Base-by-base conservation (phyloP, 75 land plant species). In the Picea glauca region DNA sequence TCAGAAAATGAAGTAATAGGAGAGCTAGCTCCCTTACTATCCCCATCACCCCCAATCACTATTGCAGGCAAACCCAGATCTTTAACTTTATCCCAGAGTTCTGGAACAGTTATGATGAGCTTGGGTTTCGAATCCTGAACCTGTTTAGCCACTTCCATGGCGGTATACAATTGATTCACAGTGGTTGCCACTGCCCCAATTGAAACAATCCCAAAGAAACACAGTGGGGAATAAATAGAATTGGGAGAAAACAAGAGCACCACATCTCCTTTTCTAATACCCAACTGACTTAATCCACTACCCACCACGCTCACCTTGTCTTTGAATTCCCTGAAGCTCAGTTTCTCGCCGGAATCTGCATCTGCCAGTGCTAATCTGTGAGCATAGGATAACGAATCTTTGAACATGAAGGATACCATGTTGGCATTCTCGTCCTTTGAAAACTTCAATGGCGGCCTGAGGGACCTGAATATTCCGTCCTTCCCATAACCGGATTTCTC, bases 131-230 rank as follows among this genome's bases (percentile, higher is more conserved):
- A 87, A 75, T 91, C 90, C 14, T 65, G 54, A 46, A 78, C 81
- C 74, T 91, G 95, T 62, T 88, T 91, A 40, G 78, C 15, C 58
- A 93, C 60, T 74, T 93, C 96, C 14, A 68, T 3, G 30, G 72
- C 40, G 15, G 94, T 93, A 83, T 88, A 93, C 46, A 76, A 21
- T 0, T 94, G 96, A 67, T 93, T 91, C 20, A 58, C 83, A 21
- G 94, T 87, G 64, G 90, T 89, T 33, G 83, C 90, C 20, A 92
- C 72, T 12, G 90, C 92, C 1, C 94, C 94, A 70, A 88, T 62
- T 33, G 87, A 67, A 20, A 83, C 38, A 67, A 90, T 74, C 23
- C 77, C 90, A 74, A 84, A 60, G 76, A 93, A 93, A 64, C 62
- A 61, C 58, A 91, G 56, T 18, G 86, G 88, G 59, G 81, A 89